Base-by-base conservation (phyloP, 1,139 yeast species). In the Sporopachydermia cereana region DNA sequence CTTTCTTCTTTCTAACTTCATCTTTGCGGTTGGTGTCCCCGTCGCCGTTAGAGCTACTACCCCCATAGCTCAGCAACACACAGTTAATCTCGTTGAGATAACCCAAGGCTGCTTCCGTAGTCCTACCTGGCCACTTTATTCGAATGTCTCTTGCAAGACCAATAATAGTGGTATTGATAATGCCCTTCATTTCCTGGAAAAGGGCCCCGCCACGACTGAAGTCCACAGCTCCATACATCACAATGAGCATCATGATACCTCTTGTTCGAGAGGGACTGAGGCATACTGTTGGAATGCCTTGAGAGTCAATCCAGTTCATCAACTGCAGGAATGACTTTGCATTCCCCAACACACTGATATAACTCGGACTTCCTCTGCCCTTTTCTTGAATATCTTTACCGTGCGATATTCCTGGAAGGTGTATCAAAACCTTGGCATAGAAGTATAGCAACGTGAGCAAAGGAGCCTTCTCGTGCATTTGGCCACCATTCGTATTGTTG, bases 201-300 rank as follows among this genome's bases (percentile, higher is more conserved):
- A 86, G 62, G 1, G 91, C 80, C 0, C 96, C 95, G 23, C 91
- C 88, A 57, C 84, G 78, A 2, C 86, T 79, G 57, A 84, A 85
- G 52, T 85, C 95, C 48, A 86, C 67, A 0, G 86, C 76, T 7
- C 94, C 89, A 51, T 79, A 79, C 1, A 94, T 84, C 18, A 84
- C 84, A 46, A 85, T 60, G 17, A 85, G 65, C 0, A 88, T 72
- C 50, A 81, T 71, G 43, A 88, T 66, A 1, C 88, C 77, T 53
- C 77, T 76, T 49, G 81, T 76, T 48, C 93, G 64, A 0, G 88
- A 68, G n/a, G 79, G 66, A 55, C 84, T 84, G 42, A 84, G 57
- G 0, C 95, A 94, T 12, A 85, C 60, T 0, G 95, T 63, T 44
- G 74, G 59, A 5, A 34, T 9, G 9, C 39, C 39, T 12, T n/a